Base-by-base conservation (phyloP, 805 yeast genomes). In the Debaryomyces tyrocola region DNA sequence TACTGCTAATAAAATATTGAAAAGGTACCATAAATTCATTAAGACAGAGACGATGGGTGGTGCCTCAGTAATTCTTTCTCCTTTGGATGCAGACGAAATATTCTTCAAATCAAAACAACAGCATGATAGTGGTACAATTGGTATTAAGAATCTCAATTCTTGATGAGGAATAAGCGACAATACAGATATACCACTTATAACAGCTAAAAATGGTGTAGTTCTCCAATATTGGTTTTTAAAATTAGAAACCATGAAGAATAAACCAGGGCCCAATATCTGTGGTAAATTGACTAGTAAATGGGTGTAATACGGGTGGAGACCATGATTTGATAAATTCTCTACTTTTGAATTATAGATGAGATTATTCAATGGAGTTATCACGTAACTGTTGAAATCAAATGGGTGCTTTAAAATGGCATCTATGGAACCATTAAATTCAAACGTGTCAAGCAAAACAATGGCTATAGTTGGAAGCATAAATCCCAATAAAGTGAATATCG, bases 101-200 rank as follows among this genome's bases (percentile, higher is more conserved):
- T 21, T 55, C 28, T 45, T 69, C 48, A 82, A 67, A 51, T 76
- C 81, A 44, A 82, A 69, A 46, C 87, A 79, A 12, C 83, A 74
- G 48, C 84, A 78, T 7, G 82, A 59, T 9, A 91, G 66, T 0
- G 99, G 97, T 1, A 87, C 69, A 17, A 85, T 59, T 0, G 99
- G 98, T 0, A 83, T 60, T 37, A 95, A 66, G 60, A 94, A 94
- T 44, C 99, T 72, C n/a, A 90, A 73, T 60, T 94, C 99, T 63
- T 94, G 99, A 63, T 94, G 99, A 12, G 95, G 96, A 18, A 90
- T 75, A 0, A 81, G 2, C 0, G 97, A 89, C 21, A 94, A 69
- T 3, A 80, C 45, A 0, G 72, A 4, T 1, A 88, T 21, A 0
- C 90, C 95, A 4, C 96, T 82, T 2, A 79, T 46, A 0, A 84